Base-by-base conservation (phyloP, 176 grass and related monocot genomes). In the Rhynchospora pubera region DNA sequence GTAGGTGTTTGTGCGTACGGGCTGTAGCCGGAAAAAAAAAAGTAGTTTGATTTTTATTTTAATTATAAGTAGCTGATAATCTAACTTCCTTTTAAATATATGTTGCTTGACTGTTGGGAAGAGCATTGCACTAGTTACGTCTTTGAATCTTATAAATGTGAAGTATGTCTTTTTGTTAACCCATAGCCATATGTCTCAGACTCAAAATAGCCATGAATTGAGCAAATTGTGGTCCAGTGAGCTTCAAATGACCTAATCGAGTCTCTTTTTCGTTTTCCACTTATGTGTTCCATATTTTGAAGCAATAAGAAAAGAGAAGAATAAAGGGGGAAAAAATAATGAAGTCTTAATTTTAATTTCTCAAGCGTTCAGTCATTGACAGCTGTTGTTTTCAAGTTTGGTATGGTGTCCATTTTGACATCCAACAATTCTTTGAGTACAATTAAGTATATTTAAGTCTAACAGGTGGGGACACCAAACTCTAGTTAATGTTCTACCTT, bases 401-500 rank as follows among this genome's bases (percentile, higher is more conserved):
- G 71, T 75, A 26, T 50, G 47, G 47, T 53, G 71, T 75, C 71
- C 53, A 75, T 53, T 75, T 75, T 55, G 71, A 28, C 47, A 53
- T 75, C 71, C 21, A 53, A 52, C 47, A 75, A 22, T 75, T 15
- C 11, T 75, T 13, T 48, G 67, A 22, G 21, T 47, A 71, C 32
- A 65, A 39, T 39, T 39, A 39, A 39, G 34, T 18, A 34, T 65
- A 74, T 24, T 32, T 26, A 70, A 46, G 67, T 71, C 42, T 47
- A 71, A 22, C 18, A 47, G 67, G 67, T 71, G 3, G 6, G 16
- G 67, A 21, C 66, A 70, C n/a, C 7, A 46, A 19, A 71, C 16
- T 15, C 18, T 72, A 23, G 23, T 72, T 48, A 19, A 72, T 72
- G 0, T 8, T n/a, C 43, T 24, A n/a, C 47, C 48, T 8, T 12